A percentile compares a stretch with the other conserved stretches of the same genome.
These are phyloP conservation scores for Kodamaea fukazawae DNA, from an alignment of 805 yeast genomes.

Conservation along the genomic window DNA sequence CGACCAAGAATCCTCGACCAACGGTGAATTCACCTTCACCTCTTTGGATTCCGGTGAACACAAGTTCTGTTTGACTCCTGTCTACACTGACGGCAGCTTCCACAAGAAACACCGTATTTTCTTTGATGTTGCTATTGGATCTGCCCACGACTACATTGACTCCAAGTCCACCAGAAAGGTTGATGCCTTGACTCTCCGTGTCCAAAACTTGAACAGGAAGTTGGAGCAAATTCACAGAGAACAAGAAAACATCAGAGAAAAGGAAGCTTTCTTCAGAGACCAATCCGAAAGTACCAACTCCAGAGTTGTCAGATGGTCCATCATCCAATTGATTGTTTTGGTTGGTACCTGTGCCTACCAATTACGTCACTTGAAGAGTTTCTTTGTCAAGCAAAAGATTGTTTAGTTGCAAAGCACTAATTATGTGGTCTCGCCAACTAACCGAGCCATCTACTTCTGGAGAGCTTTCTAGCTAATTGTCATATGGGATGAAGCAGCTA, in stretches of 20 bases:
- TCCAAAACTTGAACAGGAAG: conserved; percentile 55
- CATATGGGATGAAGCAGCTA: background rate
- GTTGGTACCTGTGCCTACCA: conserved; percentile 73
- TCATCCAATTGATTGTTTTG: conserved; percentile 67
- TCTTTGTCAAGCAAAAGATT: conserved; percentile 85
- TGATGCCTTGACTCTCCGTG: conserved; percentile 51
- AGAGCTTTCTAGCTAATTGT: background rate
- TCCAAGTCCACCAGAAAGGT: conserved; percentile 55
- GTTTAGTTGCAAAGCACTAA: conserved; percentile 40
- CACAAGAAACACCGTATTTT: conserved; percentile 63
- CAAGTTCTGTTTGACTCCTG: conserved; percentile 64
- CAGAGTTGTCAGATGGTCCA: conserved; percentile 69
- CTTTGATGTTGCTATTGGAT: conserved; percentile 71
- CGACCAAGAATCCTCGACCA: conserved; percentile 56
- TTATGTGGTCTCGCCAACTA: too few relatives aligned
- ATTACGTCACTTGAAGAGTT: conserved; percentile 69
- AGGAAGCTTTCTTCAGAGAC: conserved; percentile 76
- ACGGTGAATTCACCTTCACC: conserved; percentile 74
- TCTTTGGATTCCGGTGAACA: conserved; percentile 86
- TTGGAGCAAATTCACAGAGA: conserved; percentile 60
- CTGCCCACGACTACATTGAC: conserved; percentile 59
- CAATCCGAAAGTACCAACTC: conserved; percentile 73
- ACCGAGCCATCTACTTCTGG: too few relatives aligned
- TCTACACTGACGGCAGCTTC: conserved; percentile 67
- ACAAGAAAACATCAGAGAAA: conserved; percentile 66